A percentile compares a stretch with the other conserved stretches of the same genome.
These are phyloP conservation scores for Kodamaea jinghongensis DNA, from an alignment of 805 yeast genomes.

Conservation along the genomic window DNA sequence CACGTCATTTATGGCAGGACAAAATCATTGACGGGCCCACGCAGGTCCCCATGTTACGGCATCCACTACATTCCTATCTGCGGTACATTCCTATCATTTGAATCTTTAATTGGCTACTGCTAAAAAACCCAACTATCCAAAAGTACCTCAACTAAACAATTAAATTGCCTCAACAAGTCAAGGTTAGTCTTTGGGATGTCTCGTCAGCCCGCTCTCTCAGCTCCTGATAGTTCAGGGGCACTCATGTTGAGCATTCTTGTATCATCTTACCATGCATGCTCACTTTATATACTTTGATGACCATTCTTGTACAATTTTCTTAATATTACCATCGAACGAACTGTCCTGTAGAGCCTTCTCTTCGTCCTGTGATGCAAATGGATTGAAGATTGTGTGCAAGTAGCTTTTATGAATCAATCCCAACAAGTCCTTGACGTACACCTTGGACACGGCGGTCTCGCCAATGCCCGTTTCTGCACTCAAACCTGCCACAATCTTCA, in stretches of 20 bases:
- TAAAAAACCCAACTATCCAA: too few relatives aligned
- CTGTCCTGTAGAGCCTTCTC: slow-evolving; percentile 27
- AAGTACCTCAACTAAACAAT: too few relatives aligned
- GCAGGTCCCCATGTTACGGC: neutral
- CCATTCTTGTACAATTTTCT: slow-evolving; percentile 26
- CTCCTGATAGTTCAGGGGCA: too few relatives aligned
- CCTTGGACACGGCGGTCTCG: slow-evolving; percentile 7
- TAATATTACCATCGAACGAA: slow-evolving; percentile 30
- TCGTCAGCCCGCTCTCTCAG: neutral
- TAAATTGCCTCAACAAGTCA: too few relatives aligned
- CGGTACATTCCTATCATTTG: too few relatives aligned
- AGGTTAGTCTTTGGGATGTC: too few relatives aligned
- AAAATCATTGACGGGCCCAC: too few relatives aligned
- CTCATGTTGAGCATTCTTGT: too few relatives aligned
- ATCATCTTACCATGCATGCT: too few relatives aligned
- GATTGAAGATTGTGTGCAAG: slow-evolving; percentile 57
- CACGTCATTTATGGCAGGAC: too few relatives aligned
- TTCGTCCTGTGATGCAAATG: slow-evolving; percentile 41
- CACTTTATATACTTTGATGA: slow-evolving; percentile 8
- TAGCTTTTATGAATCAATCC: slow-evolving; percentile 51
- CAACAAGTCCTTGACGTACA: slow-evolving; percentile 22
- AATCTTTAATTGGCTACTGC: too few relatives aligned
- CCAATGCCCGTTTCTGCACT: slow-evolving; percentile 14
- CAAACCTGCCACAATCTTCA: slow-evolving; percentile 60
- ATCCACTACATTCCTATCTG: too few relatives aligned